Percentiles rank a stretch among this genome's conserved stretches.
Conservation (phyloP, 805 yeast species). For the Saturnispora bothae region DNA sequence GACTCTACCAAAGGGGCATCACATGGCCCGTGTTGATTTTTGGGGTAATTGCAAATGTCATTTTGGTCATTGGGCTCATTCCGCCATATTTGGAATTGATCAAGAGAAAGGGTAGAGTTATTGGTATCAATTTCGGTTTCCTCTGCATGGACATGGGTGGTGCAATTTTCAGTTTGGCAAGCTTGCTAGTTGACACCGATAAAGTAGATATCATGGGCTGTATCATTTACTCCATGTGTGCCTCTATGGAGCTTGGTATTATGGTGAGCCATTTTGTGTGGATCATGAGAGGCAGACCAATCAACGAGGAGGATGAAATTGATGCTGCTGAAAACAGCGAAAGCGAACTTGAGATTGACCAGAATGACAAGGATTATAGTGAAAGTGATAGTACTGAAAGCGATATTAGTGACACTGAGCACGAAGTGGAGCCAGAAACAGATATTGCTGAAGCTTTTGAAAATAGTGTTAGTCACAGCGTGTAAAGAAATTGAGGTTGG, state of each 20-base stretch:
- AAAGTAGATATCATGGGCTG: slow-evolving; percentile 69
- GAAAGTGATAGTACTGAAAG: neutral
- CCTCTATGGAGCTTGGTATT: slow-evolving; percentile 69
- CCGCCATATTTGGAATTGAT: slow-evolving; percentile 48
- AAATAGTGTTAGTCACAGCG: no score
- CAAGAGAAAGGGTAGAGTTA: slow-evolving; percentile 41
- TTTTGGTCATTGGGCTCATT: slow-evolving; percentile 39
- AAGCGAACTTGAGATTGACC: no score
- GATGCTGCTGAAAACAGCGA: no score
- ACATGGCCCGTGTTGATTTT: slow-evolving; percentile 38
- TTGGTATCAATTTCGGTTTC: slow-evolving; percentile 45
- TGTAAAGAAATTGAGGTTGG: no score
- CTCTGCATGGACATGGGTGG: slow-evolving; percentile 41
- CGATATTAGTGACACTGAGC: slow-evolving; percentile 3
- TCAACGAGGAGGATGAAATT: slow-evolving; percentile 7
- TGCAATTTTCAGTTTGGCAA: slow-evolving; percentile 52
- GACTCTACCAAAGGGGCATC: slow-evolving; percentile 30
- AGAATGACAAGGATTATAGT: no score
- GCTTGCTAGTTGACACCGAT: slow-evolving; percentile 38
- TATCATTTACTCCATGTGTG: slow-evolving; percentile 62
- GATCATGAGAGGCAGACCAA: slow-evolving; percentile 37
- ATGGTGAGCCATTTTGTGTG: slow-evolving; percentile 61
- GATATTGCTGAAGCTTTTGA: no score
- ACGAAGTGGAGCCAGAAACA: neutral
- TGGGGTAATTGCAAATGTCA: slow-evolving; percentile 39